phyloP scores from a whole-genome alignment of 139 green algal species.

The Diplosphaera chodatii region DNA sequence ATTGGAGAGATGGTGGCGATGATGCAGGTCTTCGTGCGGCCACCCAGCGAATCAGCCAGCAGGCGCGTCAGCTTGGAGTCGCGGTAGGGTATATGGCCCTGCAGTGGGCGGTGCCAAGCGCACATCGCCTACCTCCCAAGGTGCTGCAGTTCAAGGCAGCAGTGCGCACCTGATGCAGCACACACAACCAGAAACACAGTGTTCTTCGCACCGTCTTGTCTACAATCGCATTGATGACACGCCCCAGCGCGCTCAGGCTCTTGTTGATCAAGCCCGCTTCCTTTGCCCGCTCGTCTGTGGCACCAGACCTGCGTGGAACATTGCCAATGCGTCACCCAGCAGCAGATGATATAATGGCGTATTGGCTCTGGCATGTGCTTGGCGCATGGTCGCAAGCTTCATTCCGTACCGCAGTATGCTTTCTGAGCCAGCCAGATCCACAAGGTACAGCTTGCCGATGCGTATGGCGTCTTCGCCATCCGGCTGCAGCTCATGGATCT shows the following conservation, averaged over 20 bases:
- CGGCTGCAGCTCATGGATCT: slow-evolving; percentile 76
- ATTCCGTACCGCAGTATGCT: slow-evolving; percentile 86
- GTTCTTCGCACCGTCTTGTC: slow-evolving; percentile 53
- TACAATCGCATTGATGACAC: slow-evolving; percentile 93
- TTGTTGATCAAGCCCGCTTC: slow-evolving; percentile 98
- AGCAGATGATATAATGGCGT: too few species aligned
- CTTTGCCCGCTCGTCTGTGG: slow-evolving; percentile 76
- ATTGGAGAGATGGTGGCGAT: slow-evolving; percentile 95
- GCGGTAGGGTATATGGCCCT: slow-evolving; percentile 63
- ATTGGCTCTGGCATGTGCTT: too few species aligned
- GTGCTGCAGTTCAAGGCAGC: too few species aligned
- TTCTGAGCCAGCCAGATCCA: slow-evolving; percentile 95
- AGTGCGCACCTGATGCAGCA: too few species aligned
- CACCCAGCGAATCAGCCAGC: slow-evolving; percentile 89
- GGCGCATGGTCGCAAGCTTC: too few species aligned
- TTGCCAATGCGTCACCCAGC: too few species aligned
- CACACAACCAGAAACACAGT: too few species aligned
- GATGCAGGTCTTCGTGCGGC: slow-evolving; percentile 91
- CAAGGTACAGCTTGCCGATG: slow-evolving; percentile 96
- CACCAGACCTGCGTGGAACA: slow-evolving; percentile 76
- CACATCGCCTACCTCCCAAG: too few species aligned
- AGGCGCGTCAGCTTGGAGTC: slow-evolving; percentile 97
- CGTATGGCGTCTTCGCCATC: slow-evolving; percentile 97
- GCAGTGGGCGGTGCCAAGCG: too few species aligned
- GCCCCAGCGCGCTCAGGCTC: slow-evolving; percentile 87